Evolutionary conservation across 495 filamentous ascomycete species (phyloP).

Genomic region (Margaritispora aquatica): DNA sequence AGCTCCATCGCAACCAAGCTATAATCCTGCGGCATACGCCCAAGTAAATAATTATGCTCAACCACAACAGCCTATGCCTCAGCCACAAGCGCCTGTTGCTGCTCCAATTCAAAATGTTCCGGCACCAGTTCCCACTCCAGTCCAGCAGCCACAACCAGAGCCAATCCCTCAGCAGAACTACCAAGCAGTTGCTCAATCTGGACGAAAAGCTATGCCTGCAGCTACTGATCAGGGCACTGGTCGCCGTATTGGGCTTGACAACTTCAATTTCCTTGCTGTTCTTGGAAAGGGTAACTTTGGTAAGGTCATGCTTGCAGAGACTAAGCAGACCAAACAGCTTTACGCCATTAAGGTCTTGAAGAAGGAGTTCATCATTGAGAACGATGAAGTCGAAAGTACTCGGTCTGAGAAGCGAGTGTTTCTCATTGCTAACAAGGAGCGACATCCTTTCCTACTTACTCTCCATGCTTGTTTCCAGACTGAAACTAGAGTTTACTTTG

Average conservation of each 20-base stretch:
- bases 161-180: constrained; percentile 30
- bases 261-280: constrained; percentile 99
- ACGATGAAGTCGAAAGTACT: constrained; percentile 99
- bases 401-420: constrained; percentile 97
- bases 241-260: constrained; percentile 84
- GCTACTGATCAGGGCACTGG: constrained; percentile 60
- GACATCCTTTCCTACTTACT: constrained; percentile 92
- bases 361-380: constrained; percentile 99
- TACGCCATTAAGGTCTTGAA: constrained; percentile 99
- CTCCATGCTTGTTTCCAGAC: constrained; percentile 99
- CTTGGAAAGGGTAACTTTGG: constrained; percentile 99
- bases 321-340: constrained; percentile 81
- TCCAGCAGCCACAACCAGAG: constrained; percentile 20
- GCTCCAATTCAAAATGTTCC: constrained; percentile 30
- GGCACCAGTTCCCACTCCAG: constrained; percentile 7
- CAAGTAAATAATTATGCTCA: constrained; percentile 42
- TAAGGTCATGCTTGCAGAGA: constrained; percentile 99
- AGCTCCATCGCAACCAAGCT: constrained; percentile 49
- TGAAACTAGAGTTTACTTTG: constrained; percentile 97
- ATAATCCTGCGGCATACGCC: constrained; percentile 69
- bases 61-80: constrained; percentile 26
- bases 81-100: constrained; percentile 29
- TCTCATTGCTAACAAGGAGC: constrained; percentile 94
- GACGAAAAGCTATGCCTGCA: constrained; percentile 45
- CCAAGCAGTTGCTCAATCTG: constrained; percentile 34